These are phyloP conservation scores for Oenanthe javanica DNA, from an alignment of 140 eudicot species.

Conservation along the genomic window DNA sequence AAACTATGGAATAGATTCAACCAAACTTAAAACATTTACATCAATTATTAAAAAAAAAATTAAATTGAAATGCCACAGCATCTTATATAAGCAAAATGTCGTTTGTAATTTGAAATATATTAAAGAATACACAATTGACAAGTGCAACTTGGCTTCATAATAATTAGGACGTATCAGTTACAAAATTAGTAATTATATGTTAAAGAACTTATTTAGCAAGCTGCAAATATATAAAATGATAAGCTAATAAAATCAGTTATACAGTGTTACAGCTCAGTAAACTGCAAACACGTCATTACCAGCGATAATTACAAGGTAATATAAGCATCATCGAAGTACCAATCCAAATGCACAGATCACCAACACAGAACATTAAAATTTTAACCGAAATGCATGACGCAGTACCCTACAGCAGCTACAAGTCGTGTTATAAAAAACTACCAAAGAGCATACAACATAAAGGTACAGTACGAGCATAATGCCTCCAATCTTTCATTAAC, in stretches of 20 bases:
- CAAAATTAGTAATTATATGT: background rate
- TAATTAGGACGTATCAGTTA: background rate
- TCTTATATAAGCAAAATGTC: background rate
- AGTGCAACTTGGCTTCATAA: background rate
- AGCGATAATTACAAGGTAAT: background rate
- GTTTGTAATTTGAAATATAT: background rate
- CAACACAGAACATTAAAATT: background rate
- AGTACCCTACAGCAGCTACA: background rate
- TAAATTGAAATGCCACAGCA: background rate
- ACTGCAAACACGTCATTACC: background rate
- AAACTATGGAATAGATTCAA: slow-evolving; percentile 6
- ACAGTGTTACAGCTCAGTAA: background rate
- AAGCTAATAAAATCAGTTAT: background rate
- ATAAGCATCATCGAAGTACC: background rate
- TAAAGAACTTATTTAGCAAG: background rate
- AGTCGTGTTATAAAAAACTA: background rate
- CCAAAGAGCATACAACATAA: background rate
- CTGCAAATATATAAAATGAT: background rate
- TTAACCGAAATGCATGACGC: background rate
- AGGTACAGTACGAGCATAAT: background rate
- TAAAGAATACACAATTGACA: background rate
- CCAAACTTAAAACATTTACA: background rate
- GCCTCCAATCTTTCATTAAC: background rate
- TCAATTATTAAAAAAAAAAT: background rate
- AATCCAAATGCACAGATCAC: background rate